phyloP scores from a whole-genome alignment of 768 basidiomycete species.

The Steccherinum ochraceum region DNA sequence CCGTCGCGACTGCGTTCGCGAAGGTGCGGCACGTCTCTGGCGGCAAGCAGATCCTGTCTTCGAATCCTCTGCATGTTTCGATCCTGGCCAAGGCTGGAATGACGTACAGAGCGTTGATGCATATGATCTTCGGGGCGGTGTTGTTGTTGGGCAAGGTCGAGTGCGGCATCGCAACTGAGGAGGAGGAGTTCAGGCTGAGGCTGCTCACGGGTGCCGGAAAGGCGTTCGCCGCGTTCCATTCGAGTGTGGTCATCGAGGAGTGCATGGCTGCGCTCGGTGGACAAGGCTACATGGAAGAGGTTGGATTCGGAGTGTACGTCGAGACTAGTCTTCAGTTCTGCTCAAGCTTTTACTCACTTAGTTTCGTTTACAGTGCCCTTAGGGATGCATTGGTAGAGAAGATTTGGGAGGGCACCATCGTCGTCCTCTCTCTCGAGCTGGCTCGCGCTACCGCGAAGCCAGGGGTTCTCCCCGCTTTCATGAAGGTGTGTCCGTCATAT shows the following conservation, averaged over 20 bases:
- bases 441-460: slow-evolving; percentile 46
- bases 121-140: slow-evolving; percentile 56
- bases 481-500: slow-evolving; percentile 42
- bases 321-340: too few species aligned
- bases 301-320: slow-evolving; percentile 51
- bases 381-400: slow-evolving; percentile 70
- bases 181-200: slow-evolving; percentile 48
- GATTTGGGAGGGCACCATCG: slow-evolving; percentile 77
- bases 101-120: slow-evolving; percentile 58
- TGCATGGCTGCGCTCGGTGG: slow-evolving; percentile 72
- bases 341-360: not conserved
- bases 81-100: slow-evolving; percentile 55
- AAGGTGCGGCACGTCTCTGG: slow-evolving; percentile 49
- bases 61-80: slow-evolving; percentile 58
- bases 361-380: slow-evolving; percentile 52
- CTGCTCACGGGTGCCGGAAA: slow-evolving; percentile 67
- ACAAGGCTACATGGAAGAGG: slow-evolving; percentile 83
- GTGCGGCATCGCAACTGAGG: slow-evolving; percentile 40
- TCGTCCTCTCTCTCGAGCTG: slow-evolving; percentile 64
- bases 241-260: slow-evolving; percentile 59
- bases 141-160: slow-evolving; percentile 57
- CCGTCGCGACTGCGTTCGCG: slow-evolving; percentile 62
- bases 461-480: slow-evolving; percentile 38
- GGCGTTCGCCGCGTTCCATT: slow-evolving; percentile 63
- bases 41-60: slow-evolving; percentile 42